phyloP scores from a whole-genome alignment of 2,329 filamentous ascomycete species.

The Trichoderma asperellum region DNA sequence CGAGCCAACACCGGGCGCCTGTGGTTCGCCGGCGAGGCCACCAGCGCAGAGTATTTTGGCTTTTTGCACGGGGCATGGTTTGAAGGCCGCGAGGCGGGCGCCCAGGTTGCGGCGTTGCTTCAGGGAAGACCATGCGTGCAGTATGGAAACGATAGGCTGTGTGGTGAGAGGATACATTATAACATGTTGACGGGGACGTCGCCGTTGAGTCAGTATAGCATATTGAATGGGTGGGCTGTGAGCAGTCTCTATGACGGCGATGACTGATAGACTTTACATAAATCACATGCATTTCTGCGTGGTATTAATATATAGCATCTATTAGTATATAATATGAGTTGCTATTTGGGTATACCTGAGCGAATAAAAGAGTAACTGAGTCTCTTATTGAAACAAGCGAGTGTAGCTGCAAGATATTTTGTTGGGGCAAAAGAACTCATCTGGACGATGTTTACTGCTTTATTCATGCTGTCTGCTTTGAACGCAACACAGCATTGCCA shows the following conservation, averaged over 20 bases:
- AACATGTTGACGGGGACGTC: conserved; percentile 41
- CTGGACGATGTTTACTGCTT: too few species aligned
- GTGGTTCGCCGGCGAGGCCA: conserved; percentile 69
- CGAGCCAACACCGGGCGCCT: conserved; percentile 64
- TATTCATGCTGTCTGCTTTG: background rate
- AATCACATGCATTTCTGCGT: background rate
- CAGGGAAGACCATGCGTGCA: conserved; percentile 30
- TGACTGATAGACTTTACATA: background rate
- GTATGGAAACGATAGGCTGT: conserved; percentile 27
- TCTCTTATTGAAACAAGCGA: too few species aligned
- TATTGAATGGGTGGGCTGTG: conserved; percentile 44
- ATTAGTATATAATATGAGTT: background rate
- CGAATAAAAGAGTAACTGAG: too few species aligned
- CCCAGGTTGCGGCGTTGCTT: conserved; percentile 45
- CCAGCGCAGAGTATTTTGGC: conserved; percentile 65
- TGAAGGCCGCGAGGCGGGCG: conserved; percentile 56
- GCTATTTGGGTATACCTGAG: too few species aligned
- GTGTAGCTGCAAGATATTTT: too few species aligned
- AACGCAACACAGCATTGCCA: background rate
- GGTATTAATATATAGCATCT: background rate
- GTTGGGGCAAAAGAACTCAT: too few species aligned
- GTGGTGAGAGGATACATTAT: conserved; percentile 34
- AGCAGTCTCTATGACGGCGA: conserved; percentile 39
- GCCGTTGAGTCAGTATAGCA: conserved; percentile 39
- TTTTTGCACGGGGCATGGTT: conserved; percentile 67